Percentiles rank a stretch among this genome's conserved stretches.
Evolutionary conservation across 352 stramenopile species (phyloP).

Genomic region (Blastocystis sp.): DNA sequence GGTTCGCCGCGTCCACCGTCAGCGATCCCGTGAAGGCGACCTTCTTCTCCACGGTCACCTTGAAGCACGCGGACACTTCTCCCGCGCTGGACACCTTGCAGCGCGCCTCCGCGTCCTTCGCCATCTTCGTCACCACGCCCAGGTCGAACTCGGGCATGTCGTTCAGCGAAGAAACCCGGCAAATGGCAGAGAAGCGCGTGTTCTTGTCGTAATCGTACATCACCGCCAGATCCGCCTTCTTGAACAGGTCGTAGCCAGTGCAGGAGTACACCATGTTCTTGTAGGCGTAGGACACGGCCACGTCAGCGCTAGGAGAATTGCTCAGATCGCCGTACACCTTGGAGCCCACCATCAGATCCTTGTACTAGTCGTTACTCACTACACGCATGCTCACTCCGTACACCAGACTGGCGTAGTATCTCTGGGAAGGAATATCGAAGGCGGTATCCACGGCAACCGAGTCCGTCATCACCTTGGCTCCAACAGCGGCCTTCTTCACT

Average conservation of each 20-base stretch:
- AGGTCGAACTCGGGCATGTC: background rate
- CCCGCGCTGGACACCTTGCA: background rate
- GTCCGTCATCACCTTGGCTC: constrained; percentile 12
- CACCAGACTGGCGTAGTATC: background rate
- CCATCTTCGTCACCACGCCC: constrained; percentile 14
- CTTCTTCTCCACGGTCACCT: constrained; percentile 31
- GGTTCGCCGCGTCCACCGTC: constrained; percentile 10
- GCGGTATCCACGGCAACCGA: background rate
- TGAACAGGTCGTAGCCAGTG: background rate
- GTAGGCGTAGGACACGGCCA: background rate
- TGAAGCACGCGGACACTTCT: background rate
- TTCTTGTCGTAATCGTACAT: background rate
- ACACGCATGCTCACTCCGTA: background rate
- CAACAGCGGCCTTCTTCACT: constrained; percentile 5
- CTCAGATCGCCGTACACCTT: background rate
- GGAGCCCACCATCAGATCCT: background rate
- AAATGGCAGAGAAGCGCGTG: background rate
- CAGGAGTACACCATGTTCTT: background rate
- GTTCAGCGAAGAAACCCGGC: background rate
- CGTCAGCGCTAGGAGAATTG: background rate
- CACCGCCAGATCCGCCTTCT: background rate
- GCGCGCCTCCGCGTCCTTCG: background rate
- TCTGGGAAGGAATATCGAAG: constrained; percentile 4
- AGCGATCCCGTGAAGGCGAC: background rate
- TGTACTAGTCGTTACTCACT: background rate